A percentile compares a stretch with the other conserved stretches of the same genome.
These are phyloP conservation scores for Nyctanthes arbortristis DNA, from an alignment of 257 asterid genomes.

Conservation along the genomic window DNA sequence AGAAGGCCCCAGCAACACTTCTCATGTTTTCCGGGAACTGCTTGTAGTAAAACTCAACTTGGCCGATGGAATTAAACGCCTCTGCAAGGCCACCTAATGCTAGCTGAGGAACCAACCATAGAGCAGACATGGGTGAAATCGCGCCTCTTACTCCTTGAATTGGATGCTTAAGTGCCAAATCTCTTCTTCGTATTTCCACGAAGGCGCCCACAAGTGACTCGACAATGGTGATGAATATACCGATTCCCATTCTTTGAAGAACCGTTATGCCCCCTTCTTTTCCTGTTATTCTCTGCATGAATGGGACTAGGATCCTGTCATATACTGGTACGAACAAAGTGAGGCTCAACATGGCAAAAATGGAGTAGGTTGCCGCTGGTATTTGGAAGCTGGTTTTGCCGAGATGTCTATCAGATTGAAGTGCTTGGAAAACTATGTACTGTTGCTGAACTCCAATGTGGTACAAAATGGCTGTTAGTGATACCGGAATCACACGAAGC, in stretches of 20 bases:
- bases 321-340: constrained; percentile 59
- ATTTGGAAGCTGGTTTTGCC: constrained; percentile 53
- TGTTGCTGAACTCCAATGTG: constrained; percentile 58
- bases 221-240: constrained; percentile 44
- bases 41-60: constrained; percentile 65
- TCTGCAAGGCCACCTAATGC: constrained; percentile 64
- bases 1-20: constrained; percentile 68
- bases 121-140: constrained; percentile 57
- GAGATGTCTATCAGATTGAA: constrained; percentile 61
- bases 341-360: constrained; percentile 65
- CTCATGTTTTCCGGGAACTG: constrained; percentile 91
- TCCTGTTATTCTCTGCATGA: constrained; percentile 32
- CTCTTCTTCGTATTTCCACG: constrained; percentile 52
- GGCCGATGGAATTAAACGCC: constrained; percentile 64
- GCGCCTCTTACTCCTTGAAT: constrained; percentile 25
- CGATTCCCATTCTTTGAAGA: constrained; percentile 73
- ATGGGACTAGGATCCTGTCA: constrained; percentile 60
- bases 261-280: constrained; percentile 60
- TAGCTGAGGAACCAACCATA: constrained; percentile 75
- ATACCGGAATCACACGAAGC: constrained; percentile 56
- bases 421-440: constrained; percentile 76
- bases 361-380: constrained; percentile 69
- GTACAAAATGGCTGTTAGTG: constrained; percentile 56
- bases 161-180: constrained; percentile 30
- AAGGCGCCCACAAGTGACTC: constrained; percentile 45